A percentile compares a stretch with the other conserved stretches of the same genome.
These are phyloP conservation scores for Escallonia herrerae DNA, from an alignment of 129 eudicot genomes.

Conservation along the genomic window DNA sequence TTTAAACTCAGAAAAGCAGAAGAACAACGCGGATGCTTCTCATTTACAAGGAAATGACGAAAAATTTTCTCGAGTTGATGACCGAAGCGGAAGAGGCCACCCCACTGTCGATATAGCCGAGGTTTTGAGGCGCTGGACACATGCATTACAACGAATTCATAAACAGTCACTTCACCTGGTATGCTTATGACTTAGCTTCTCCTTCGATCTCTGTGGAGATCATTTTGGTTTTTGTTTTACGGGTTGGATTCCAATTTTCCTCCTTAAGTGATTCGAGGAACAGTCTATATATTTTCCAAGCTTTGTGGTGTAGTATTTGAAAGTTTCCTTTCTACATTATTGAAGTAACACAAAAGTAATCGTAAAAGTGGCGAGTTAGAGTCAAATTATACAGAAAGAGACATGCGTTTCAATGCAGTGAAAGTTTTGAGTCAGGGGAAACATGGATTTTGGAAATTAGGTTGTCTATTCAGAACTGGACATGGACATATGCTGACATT, in stretches of 20 bases:
- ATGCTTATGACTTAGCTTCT: constrained; percentile 1
- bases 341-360: neutral
- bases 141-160: constrained; percentile 97
- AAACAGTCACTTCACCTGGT: constrained; percentile 93
- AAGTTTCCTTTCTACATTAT: too few relatives aligned
- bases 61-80: constrained; percentile 51
- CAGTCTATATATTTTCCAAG: too few relatives aligned
- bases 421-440: too few relatives aligned
- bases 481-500: too few relatives aligned
- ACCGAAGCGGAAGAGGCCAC: constrained; percentile 74
- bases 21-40: constrained; percentile 14
- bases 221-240: neutral
- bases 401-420: too few relatives aligned
- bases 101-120: constrained; percentile 97
- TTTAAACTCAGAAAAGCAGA: constrained; percentile 34
- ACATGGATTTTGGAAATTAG: too few relatives aligned
- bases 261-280: neutral
- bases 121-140: constrained; percentile 95
- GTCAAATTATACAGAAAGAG: neutral
- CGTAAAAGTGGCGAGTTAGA: neutral
- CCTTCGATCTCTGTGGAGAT: neutral
- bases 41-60: constrained; percentile 52
- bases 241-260: neutral
- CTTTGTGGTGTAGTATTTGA: too few relatives aligned
- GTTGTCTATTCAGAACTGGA: too few relatives aligned